Conservation (phyloP, 257 asterid species). For the Rubia yunnanensis region DNA sequence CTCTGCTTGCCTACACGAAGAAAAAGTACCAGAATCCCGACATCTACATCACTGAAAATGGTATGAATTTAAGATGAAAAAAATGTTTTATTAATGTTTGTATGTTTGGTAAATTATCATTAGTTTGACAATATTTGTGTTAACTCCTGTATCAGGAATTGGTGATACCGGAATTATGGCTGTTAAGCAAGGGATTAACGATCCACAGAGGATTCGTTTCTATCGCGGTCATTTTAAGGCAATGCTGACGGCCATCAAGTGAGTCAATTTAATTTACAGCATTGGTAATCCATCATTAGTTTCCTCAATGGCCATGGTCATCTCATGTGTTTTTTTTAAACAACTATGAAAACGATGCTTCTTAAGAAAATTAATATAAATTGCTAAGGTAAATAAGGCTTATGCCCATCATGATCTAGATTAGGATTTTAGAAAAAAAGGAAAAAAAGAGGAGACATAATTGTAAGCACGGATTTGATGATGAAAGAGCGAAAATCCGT, state of each 20-base stretch:
- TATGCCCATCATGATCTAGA: no score
- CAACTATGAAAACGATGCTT: no score
- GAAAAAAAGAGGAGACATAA: no score
- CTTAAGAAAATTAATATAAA: no score
- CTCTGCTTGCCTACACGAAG: slow-evolving; percentile 21
- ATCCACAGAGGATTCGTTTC: slow-evolving; percentile 14
- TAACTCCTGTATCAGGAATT: slow-evolving; percentile 7
- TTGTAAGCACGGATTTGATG: no score
- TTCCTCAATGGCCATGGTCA: no score
- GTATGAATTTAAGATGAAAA: slow-evolving; percentile 2
- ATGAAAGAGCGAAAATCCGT: no score
- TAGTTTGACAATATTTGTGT: background rate
- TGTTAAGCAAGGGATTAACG: slow-evolving; percentile 1
- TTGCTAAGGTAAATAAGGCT: no score
- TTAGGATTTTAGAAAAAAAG: no score
- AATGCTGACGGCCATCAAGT: slow-evolving; percentile 31
- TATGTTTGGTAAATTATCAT: background rate
- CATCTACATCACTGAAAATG: slow-evolving; percentile 22
- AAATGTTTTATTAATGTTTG: no score
- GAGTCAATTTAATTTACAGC: slow-evolving; percentile 13
- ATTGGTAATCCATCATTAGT: background rate
- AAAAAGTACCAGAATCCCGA: slow-evolving; percentile 19
- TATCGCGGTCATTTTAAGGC: slow-evolving; percentile 30
- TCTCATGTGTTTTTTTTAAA: no score
- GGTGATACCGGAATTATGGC: slow-evolving; percentile 9